Evolutionary conservation across 2,329 filamentous ascomycete species (phyloP).

Genomic region (Trematosphaeria pertusa): DNA sequence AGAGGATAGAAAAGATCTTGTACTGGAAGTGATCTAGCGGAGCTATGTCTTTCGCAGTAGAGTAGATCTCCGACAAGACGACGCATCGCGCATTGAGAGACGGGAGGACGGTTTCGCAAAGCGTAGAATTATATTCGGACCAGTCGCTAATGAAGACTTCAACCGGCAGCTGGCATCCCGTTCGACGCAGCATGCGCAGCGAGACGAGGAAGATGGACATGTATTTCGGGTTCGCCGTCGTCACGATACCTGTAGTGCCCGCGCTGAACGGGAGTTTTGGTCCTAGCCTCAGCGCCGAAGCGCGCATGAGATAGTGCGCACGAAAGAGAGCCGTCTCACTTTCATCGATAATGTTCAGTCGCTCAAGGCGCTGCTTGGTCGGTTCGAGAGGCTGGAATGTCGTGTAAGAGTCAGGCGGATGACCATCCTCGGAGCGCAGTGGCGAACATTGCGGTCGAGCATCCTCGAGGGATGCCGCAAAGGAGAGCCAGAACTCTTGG

Average conservation of each 20-base stretch:
- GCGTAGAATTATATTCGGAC: conserved; percentile 46
- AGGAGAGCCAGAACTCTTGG: neutral
- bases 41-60: conserved; percentile 16
- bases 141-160: conserved; percentile 50
- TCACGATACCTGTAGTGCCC: conserved; percentile 57
- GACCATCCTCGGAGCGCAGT: neutral
- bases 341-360: conserved; percentile 5
- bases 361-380: neutral
- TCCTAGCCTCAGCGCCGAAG: conserved; percentile 20
- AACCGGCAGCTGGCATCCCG: conserved; percentile 59
- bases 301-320: conserved; percentile 31
- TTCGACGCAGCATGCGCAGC: conserved; percentile 60
- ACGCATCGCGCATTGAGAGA: conserved; percentile 50
- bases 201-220: conserved; percentile 59
- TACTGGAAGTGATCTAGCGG: conserved; percentile 55
- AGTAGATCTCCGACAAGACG: conserved; percentile 36
- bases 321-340: conserved; percentile 26
- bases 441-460: neutral
- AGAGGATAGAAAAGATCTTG: conserved; percentile 64
- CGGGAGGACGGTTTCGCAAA: conserved; percentile 49
- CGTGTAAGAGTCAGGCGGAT: neutral
- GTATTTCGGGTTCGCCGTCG: conserved; percentile 57
- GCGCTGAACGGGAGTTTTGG: conserved; percentile 48
- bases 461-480: neutral
- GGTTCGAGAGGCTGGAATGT: neutral